phyloP scores from a whole-genome alignment of 2,329 filamentous ascomycete species.

The Tolypocladium endophyticum region DNA sequence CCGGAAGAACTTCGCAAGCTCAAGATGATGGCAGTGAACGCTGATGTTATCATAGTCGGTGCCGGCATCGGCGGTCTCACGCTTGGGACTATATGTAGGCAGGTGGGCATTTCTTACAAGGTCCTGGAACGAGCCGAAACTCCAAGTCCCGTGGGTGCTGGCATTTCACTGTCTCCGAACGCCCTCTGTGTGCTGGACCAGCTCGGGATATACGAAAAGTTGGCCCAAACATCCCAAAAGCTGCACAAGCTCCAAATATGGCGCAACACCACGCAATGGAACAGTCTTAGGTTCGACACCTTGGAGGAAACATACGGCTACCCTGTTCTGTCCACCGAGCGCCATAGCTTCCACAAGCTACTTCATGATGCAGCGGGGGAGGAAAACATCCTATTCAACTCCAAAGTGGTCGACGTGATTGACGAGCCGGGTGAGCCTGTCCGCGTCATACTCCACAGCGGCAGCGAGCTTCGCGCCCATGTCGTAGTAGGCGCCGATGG shows the following conservation, averaged over 20 bases:
- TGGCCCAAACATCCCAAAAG: conserved; percentile 3
- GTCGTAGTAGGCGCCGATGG: conserved; percentile 9
- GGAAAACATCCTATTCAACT: conserved; percentile 1
- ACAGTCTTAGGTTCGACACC: conserved; percentile 2
- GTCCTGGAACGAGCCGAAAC: conserved; percentile 7
- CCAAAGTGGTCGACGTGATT: conserved; percentile 7
- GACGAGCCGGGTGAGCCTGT: conserved; percentile 4
- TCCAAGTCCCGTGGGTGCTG: conserved; percentile 7
- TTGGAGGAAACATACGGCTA: conserved; percentile 6
- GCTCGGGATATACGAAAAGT: conserved; percentile 7
- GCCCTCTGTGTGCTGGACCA: conserved; percentile 8
- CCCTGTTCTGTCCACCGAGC: conserved; percentile 6
- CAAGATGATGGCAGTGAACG: conserved; percentile 2
- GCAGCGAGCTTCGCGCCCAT: conserved; percentile 2
- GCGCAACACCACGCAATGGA: conserved; percentile 7
- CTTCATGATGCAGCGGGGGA: conserved; percentile 7
- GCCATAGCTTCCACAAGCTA: conserved; percentile 7
- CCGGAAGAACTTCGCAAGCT: too few relatives aligned
- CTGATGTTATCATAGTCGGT: conserved; percentile 11
- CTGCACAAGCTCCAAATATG: conserved; percentile 7
- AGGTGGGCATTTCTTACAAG: conserved; percentile 7
- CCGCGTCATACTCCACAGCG: conserved; percentile 4
- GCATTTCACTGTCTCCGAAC: conserved; percentile 10
- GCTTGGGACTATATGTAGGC: conserved; percentile 7
- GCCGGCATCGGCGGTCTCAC: conserved; percentile 12